Evolutionary conservation across 192 early-diverging fungal species (phyloP).

Genomic region (Gorgonomyces haynaldii): DNA sequence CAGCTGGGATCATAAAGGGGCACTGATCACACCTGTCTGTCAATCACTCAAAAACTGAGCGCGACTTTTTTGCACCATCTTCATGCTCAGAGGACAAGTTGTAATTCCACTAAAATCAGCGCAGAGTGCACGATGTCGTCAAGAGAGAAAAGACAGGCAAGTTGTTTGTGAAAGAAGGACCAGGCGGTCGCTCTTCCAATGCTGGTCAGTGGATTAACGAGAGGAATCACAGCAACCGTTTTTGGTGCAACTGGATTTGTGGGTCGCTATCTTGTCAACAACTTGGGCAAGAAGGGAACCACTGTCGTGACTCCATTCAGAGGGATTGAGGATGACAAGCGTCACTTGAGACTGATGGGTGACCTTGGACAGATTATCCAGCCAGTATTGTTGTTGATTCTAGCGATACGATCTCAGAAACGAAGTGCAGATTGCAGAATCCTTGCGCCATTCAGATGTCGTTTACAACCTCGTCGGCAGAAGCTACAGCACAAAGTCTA

Average conservation of each 20-base stretch:
- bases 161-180: slow-evolving; percentile 20
- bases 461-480: slow-evolving; percentile 92
- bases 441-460: slow-evolving; percentile 84
- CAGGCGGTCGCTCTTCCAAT: slow-evolving; percentile 28
- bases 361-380: slow-evolving; percentile 91
- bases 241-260: slow-evolving; percentile 95
- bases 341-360: slow-evolving; percentile 84
- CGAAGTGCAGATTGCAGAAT: slow-evolving; percentile 67
- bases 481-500: slow-evolving; percentile 77
- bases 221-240: slow-evolving; percentile 82
- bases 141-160: slow-evolving; percentile 6
- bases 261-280: slow-evolving; percentile 86
- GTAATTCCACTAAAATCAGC: background rate
- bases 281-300: slow-evolving; percentile 81
- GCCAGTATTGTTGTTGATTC: slow-evolving; percentile 33
- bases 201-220: slow-evolving; percentile 10
- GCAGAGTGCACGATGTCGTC: background rate
- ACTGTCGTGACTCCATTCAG: slow-evolving; percentile 86
- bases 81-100: background rate
- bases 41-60: background rate
- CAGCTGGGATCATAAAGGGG: background rate
- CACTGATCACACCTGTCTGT: background rate
- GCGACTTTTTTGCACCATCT: background rate
- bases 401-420: slow-evolving; percentile 85
- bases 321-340: slow-evolving; percentile 66